Evolutionary conservation across 2,329 filamentous ascomycete genomes (phyloP), one percentile per base, ranked within the genome.

Genomic region (Pleurostoma richardsiae): DNA sequence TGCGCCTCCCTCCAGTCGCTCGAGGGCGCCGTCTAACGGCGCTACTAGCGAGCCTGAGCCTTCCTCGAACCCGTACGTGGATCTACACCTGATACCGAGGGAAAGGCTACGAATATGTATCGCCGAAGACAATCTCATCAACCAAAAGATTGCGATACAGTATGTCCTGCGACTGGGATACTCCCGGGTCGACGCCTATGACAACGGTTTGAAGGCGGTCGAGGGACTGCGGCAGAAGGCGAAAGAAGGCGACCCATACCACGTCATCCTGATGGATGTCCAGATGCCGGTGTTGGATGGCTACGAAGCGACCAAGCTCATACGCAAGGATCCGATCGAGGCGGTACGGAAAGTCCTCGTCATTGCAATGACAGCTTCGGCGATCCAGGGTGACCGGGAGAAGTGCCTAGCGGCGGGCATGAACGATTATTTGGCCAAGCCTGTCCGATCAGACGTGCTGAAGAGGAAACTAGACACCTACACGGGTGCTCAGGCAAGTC

Each of bases 391-490:
- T 19, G 92, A 97, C 62, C 79, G 91, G 42, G 92, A 97, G 63
- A 96, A 95, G 68, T 96, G 92, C 56, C 72, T 96, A n/a, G 89
- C 90, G 43, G 89, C 90, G 1, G 92, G 92, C 40, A 97, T 97
- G 92, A 96, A 96, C 65, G 94, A 96, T 59, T 97, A 96, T 59
- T 79, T 96, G 1, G 90, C 92, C 11, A 97, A 97, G 63, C 92
- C 92, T 1, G 92, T 97, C n/a, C 80, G 90, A 50, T 89, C 88
- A 4, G 87, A 91, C 41, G 84, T 95, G 39, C 73, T 97, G 45
- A 94, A 89, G 67, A 83, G 83, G 59, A 92, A 96, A 70, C 71
- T 97, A 49, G 77, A 81, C 40, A 71, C 73, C 3, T 82, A 82
- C 54, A 69, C 79, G 29, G 69, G 64, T 38, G 62, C 60, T 39